Percentiles rank a stretch among this genome's conserved stretches.
These are phyloP conservation scores for Davidsoniella neocaledoniae DNA, from an alignment of 2,329 filamentous ascomycete species.

Conservation along the genomic window DNA sequence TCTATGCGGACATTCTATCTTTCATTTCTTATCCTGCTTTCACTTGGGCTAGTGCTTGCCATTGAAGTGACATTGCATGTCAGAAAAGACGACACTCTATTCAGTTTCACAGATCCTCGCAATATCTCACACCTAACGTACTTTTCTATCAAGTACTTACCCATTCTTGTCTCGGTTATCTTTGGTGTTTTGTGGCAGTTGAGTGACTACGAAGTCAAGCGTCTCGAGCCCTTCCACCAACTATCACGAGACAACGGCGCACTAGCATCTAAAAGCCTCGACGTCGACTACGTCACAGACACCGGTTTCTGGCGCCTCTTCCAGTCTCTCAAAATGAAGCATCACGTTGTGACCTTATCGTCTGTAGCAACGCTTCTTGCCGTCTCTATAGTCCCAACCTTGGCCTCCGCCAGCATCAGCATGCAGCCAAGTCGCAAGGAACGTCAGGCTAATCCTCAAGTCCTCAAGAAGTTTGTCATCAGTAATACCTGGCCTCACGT, in stretches of 20 bases:
- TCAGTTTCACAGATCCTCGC: slow-evolving; percentile 31
- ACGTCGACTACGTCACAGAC: slow-evolving; percentile 57
- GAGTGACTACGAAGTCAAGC: slow-evolving; percentile 47
- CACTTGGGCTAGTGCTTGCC: slow-evolving; percentile 31
- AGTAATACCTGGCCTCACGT: slow-evolving; percentile 43
- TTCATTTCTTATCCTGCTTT: slow-evolving; percentile 33
- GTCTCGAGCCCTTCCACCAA: slow-evolving; percentile 51
- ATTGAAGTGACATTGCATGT: slow-evolving; percentile 25
- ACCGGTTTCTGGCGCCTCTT: slow-evolving; percentile 50
- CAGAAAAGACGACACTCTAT: slow-evolving; percentile 22
- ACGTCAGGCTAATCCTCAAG: slow-evolving; percentile 25
- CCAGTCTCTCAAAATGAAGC: slow-evolving; percentile 41
- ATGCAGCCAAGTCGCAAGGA: slow-evolving; percentile 34
- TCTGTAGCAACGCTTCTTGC: slow-evolving; percentile 48
- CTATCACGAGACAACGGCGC: slow-evolving; percentile 43
- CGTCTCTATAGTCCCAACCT: slow-evolving; percentile 50
- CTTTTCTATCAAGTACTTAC: slow-evolving; percentile 46
- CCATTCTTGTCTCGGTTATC: slow-evolving; percentile 42
- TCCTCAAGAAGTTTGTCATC: slow-evolving; percentile 37
- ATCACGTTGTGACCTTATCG: slow-evolving; percentile 52
- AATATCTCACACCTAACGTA: slow-evolving; percentile 36
- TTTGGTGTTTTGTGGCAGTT: slow-evolving; percentile 52
- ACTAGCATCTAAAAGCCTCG: slow-evolving; percentile 48
- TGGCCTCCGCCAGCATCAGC: slow-evolving; percentile 45
- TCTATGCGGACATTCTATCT: slow-evolving; percentile 49